These are phyloP conservation scores for Aspergillus wentii DNA, from an alignment of 495 filamentous ascomycete species.

Conservation along the genomic window DNA sequence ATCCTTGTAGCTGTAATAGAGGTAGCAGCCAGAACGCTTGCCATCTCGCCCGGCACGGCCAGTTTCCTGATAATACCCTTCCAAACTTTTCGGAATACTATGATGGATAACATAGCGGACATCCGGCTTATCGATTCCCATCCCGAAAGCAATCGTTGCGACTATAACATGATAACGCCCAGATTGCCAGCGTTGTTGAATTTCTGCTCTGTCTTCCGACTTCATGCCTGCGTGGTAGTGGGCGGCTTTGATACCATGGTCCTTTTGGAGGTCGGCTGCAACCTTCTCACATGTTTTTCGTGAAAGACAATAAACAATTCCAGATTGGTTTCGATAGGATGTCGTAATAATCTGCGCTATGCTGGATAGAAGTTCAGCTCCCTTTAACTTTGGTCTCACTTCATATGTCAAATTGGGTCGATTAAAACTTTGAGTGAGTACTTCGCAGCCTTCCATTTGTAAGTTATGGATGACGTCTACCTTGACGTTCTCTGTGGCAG, in stretches of 20 bases:
- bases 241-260: slow-evolving; percentile 63
- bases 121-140: slow-evolving; percentile 97
- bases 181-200: slow-evolving; percentile 79
- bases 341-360: slow-evolving; percentile 69
- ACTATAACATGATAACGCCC: slow-evolving; percentile 83
- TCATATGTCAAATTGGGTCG: slow-evolving; percentile 87
- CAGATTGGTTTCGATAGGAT: slow-evolving; percentile 64
- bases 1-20: slow-evolving; percentile 82
- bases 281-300: slow-evolving; percentile 75
- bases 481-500: slow-evolving; percentile 89
- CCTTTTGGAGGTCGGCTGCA: slow-evolving; percentile 57
- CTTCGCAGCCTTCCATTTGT: slow-evolving; percentile 66
- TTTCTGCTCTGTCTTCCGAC: slow-evolving; percentile 51
- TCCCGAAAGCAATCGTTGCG: slow-evolving; percentile 98
- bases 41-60: slow-evolving; percentile 92
- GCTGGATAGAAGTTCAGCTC: slow-evolving; percentile 51
- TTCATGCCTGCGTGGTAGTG: slow-evolving; percentile 85
- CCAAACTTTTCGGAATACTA: slow-evolving; percentile 87
- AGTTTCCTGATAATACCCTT: slow-evolving; percentile 97
- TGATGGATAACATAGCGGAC: slow-evolving; percentile 95
- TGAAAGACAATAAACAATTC: slow-evolving; percentile 94
- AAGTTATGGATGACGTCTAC: slow-evolving; percentile 86
- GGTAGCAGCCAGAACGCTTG: slow-evolving; percentile 77
- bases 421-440: slow-evolving; percentile 90
- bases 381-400: slow-evolving; percentile 56